Evolutionary conservation across 768 basidiomycete genomes (phyloP).

Genomic region (Cyclocybe aegerita): DNA sequence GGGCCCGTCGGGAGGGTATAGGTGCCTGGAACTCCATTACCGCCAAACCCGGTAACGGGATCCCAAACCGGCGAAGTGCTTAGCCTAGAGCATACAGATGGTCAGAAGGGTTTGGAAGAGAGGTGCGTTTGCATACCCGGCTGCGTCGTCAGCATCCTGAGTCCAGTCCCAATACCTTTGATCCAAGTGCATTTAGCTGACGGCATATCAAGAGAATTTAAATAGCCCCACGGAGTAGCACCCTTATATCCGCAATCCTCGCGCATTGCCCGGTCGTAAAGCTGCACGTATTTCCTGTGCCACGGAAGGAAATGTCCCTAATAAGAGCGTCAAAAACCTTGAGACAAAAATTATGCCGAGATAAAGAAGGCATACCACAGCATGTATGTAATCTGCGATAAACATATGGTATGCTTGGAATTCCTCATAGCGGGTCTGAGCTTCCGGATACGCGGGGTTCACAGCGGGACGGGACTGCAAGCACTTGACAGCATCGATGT

Average conservation of each 20-base stretch:
- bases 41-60: conserved; percentile 34
- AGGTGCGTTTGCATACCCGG: conserved; percentile 4
- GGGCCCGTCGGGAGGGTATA: conserved; percentile 18
- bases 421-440: conserved; percentile 37
- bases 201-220: not conserved
- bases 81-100: conserved; percentile 22
- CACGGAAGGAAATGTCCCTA: conserved; percentile 38
- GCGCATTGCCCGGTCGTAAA: conserved; percentile 31
- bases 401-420: conserved; percentile 36
- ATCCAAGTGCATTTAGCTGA: not conserved
- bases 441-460: conserved; percentile 16
- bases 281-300: conserved; percentile 31
- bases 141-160: conserved; percentile 26
- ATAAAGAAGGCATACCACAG: conserved; percentile 25
- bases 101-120: not conserved
- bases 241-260: conserved; percentile 36
- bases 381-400: conserved; percentile 27
- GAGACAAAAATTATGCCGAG: too few relatives aligned
- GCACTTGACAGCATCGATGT: conserved; percentile 32
- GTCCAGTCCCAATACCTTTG: conserved; percentile 43
- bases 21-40: conserved; percentile 29
- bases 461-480: conserved; percentile 28
- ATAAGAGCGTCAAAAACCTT: not conserved
- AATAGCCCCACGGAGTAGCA: conserved; percentile 27
- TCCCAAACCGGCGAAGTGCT: conserved; percentile 33